These are phyloP conservation scores for Tolypocladium tropicale DNA, from an alignment of 2,329 filamentous ascomycete genomes.

Conservation along the genomic window DNA sequence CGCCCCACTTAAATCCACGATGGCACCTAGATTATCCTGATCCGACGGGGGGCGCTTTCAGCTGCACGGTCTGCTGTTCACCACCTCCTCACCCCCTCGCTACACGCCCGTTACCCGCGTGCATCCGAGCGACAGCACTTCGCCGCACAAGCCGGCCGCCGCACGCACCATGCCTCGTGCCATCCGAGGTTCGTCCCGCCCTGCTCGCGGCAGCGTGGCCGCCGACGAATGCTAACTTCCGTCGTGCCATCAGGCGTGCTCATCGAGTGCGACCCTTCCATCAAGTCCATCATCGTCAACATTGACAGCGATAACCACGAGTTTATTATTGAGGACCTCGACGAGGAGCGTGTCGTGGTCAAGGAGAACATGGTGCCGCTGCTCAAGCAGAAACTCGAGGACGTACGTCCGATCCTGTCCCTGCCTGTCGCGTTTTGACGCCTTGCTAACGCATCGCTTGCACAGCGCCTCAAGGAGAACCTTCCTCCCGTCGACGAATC, in stretches of 20 bases:
- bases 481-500: conserved; percentile 41
- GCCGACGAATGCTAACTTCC: conserved; percentile 1
- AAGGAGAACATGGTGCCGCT: conserved; percentile 62
- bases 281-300: conserved; percentile 75
- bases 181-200: conserved; percentile 36
- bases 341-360: conserved; percentile 65
- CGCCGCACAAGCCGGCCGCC: neutral
- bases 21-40: neutral
- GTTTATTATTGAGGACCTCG: conserved; percentile 71
- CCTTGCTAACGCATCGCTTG: neutral
- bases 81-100: neutral
- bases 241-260: conserved; percentile 46
- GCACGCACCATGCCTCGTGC: conserved; percentile 40
- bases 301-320: conserved; percentile 62
- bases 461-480: conserved; percentile 40
- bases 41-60: neutral
- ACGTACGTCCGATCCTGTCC: conserved; percentile 35
- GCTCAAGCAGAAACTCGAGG: conserved; percentile 59
- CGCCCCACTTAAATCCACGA: neutral
- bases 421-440: neutral
- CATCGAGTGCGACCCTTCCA: conserved; percentile 75
- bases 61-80: neutral
- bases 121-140: neutral
- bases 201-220: neutral
- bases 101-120: neutral